These are phyloP conservation scores for Yamadazyma trypodendri DNA, from an alignment of 1,139 yeast genomes.

Conservation along the genomic window DNA sequence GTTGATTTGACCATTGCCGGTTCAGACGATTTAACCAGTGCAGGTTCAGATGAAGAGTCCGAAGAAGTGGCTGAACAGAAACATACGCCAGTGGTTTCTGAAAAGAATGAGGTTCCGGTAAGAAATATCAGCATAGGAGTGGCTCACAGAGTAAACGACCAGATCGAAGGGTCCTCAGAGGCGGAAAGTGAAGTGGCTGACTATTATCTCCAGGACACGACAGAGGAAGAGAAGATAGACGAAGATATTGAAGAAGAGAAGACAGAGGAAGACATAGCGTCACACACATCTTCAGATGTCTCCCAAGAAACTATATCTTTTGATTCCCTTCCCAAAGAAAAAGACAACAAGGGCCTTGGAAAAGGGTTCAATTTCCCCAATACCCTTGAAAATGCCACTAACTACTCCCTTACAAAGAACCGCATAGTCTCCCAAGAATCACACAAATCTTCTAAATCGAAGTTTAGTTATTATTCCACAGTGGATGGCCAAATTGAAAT, in stretches of 20 bases:
- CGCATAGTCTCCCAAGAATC: conserved; percentile 18
- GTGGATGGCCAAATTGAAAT: conserved; percentile 44
- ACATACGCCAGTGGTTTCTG: not conserved
- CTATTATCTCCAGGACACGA: conserved; percentile 7
- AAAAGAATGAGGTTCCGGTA: too few species aligned
- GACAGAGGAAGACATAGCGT: too few species aligned
- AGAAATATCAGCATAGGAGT: too few species aligned
- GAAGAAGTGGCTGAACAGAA: not conserved
- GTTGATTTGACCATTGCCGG: conserved; percentile 25
- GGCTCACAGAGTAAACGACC: not conserved
- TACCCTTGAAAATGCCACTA: conserved; percentile 32
- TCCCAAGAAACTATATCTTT: conserved; percentile 14
- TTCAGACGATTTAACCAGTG: conserved; percentile 8
- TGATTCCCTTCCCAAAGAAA: conserved; percentile 11
- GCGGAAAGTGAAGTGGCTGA: conserved; percentile 14
- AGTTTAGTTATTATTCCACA: conserved; percentile 26
- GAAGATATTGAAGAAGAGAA: too few species aligned
- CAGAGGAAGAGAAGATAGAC: too few species aligned
- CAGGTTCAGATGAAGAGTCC: conserved; percentile 5
- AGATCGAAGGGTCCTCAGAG: not conserved
- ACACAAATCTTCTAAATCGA: conserved; percentile 18
- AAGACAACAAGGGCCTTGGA: conserved; percentile 36
- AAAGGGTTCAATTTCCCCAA: conserved; percentile 42
- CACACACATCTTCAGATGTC: conserved; percentile 2
- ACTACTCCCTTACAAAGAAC: conserved; percentile 22